Base-by-base conservation (phyloP, 352 stramenopile species). In the Phytophthora sp. region DNA sequence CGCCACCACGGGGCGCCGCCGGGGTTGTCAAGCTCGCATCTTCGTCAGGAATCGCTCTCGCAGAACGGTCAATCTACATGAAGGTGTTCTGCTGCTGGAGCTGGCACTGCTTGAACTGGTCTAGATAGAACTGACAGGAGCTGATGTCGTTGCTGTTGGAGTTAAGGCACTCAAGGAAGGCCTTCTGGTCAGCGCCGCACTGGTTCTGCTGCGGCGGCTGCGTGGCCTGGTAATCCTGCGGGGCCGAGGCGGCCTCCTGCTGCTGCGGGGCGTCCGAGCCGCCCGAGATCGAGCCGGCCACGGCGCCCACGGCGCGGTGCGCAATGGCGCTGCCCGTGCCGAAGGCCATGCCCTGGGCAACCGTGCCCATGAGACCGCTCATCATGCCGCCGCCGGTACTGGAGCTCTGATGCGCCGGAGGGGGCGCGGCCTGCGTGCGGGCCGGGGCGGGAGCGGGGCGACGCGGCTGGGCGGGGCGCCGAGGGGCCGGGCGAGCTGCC, bases 321-420 rank as follows among this genome's bases (percentile, higher is more conserved):
- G 96, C 97, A 62, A 99, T 98, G 30, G 95, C 94, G 53, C 89
- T 98, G 66, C 97, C 97, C 49, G 94, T 98, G 71, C 97, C 97
- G 75, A 99, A 99, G n/a, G 96, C 96, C 92, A 99, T 99, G 63
- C 97, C 97, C 79, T 98, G 90, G 21, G 92, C 95, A 65, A 99
- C 97, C 30, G 95, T 99, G 63, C 90, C 88, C 75, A 97, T 97
- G 69, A 99, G 96, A 33, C 96, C 96, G 36, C 89, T 81, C 63
- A 99, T 89, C 94, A 99, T 99, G 57, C 84, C 79, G 47, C 86
- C 85, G 35, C 80, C 73, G 62, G 77, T 73, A 63, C 77, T 71
- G 59, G 76, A 70, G 65, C 81, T 82, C 41, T 70, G 71, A 16
- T 82, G 82, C 1, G 77, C 80, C 38, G 86, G 83, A 26, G 84